phyloP scores from a whole-genome alignment of 345 rosid genomes.

The Arabis alpina region DNA sequence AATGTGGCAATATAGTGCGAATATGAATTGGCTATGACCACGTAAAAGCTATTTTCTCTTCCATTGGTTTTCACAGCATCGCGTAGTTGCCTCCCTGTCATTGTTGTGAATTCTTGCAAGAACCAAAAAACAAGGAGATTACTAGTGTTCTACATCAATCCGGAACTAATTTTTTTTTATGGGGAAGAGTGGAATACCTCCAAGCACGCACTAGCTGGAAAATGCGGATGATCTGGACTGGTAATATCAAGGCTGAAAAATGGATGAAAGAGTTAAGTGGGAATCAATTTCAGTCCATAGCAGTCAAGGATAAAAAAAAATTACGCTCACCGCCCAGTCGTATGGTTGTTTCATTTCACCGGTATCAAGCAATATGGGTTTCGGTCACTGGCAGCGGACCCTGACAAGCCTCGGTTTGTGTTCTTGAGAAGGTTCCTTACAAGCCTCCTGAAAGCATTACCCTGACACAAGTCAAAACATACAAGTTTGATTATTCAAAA shows the following conservation, averaged over 20 bases:
- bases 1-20: constrained; percentile 84
- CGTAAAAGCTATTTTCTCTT: too few relatives aligned
- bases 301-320: too few relatives aligned
- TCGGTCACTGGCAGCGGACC: too few relatives aligned
- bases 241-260: constrained; percentile 81
- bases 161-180: not conserved
- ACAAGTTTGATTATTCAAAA: too few relatives aligned
- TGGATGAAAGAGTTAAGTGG: not conserved
- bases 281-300: too few relatives aligned
- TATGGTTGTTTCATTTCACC: too few relatives aligned
- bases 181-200: constrained; percentile 52
- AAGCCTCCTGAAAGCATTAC: too few relatives aligned
- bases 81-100: constrained; percentile 94
- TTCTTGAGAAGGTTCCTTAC: too few relatives aligned
- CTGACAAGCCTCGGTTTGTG: too few relatives aligned
- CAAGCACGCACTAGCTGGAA: constrained; percentile 86
- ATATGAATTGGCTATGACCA: constrained; percentile 36
- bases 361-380: too few relatives aligned
- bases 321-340: too few relatives aligned
- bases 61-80: constrained; percentile 74
- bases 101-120: constrained; percentile 40
- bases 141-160: not conserved
- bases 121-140: constrained; percentile 21
- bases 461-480: too few relatives aligned
- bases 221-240: constrained; percentile 71